Evolutionary conservation across 2,329 filamentous ascomycete genomes (phyloP).

Genomic region (Fusarium nanum): DNA sequence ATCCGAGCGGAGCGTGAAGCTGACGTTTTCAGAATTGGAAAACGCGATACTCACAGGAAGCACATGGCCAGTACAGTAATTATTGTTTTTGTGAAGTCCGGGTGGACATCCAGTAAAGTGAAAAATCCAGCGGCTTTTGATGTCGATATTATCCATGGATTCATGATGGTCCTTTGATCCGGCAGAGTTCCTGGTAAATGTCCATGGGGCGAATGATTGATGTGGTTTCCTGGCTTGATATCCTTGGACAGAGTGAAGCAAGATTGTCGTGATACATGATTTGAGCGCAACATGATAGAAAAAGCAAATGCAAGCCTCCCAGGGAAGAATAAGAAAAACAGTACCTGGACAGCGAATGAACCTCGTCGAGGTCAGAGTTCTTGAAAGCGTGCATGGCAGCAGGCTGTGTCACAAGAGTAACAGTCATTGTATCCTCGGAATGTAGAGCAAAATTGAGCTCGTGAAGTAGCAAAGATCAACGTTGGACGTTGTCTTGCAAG

Average conservation of each 20-base stretch:
- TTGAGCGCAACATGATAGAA: conserved; percentile 43
- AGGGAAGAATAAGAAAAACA: conserved; percentile 62
- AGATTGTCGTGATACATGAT: conserved; percentile 47
- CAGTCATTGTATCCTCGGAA: conserved; percentile 61
- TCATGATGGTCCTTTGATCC: conserved; percentile 19
- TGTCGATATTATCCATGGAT: conserved; percentile 17
- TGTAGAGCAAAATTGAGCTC: conserved; percentile 48
- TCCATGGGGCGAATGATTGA: conserved; percentile 28
- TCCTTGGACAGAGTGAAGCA: conserved; percentile 43
- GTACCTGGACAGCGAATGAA: conserved; percentile 72
- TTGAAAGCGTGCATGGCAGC: conserved; percentile 66
- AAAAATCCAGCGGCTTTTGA: conserved; percentile 5
- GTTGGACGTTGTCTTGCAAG: conserved; percentile 45
- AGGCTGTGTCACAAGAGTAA: conserved; percentile 60
- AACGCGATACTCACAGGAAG: conserved; percentile 55
- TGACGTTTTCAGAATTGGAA: conserved; percentile 41
- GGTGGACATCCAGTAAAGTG: conserved; percentile 47
- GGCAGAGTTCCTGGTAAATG: conserved; percentile 24
- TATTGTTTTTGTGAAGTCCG: conserved; percentile 48
- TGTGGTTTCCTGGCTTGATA: conserved; percentile 30
- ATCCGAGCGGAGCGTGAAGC: conserved; percentile 38
- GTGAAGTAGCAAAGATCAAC: conserved; percentile 48
- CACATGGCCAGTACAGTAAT: conserved; percentile 39
- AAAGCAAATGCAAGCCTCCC: conserved; percentile 56
- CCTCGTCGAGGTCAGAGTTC: conserved; percentile 67